These are phyloP conservation scores for Sapria himalayana DNA, from an alignment of 345 rosid species.

Conservation along the genomic window DNA sequence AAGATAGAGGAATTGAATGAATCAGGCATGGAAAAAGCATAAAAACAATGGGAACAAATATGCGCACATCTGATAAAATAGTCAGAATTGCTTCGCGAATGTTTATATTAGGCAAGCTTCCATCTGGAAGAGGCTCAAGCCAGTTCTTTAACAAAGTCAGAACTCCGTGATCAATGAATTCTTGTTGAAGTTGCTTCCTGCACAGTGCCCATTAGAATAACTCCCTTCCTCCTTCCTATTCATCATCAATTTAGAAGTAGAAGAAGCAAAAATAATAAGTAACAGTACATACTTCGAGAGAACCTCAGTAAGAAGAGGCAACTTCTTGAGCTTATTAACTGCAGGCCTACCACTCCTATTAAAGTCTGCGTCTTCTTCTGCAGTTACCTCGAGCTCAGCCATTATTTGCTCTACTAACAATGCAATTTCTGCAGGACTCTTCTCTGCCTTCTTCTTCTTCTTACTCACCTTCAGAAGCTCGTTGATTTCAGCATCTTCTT, in stretches of 20 bases:
- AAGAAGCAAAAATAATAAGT: not conserved
- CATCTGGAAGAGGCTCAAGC: slow-evolving; percentile 99
- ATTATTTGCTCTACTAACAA: slow-evolving; percentile 70
- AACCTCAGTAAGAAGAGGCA: slow-evolving; percentile 77
- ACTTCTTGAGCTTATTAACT: slow-evolving; percentile 70
- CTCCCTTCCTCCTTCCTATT: no score
- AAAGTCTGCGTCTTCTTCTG: slow-evolving; percentile 83
- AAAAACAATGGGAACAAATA: not conserved
- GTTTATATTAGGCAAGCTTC: slow-evolving; percentile 86
- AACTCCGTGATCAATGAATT: slow-evolving; percentile 91
- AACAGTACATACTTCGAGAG: slow-evolving; percentile 71
- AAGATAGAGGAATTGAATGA: no score
- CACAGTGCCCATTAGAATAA: slow-evolving; percentile 1
- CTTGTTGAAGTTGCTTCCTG: slow-evolving; percentile 96
- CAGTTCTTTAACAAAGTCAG: slow-evolving; percentile 66
- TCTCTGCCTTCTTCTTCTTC: slow-evolving; percentile 66
- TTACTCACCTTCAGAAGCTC: slow-evolving; percentile 74
- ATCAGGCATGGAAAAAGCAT: slow-evolving; percentile 13
- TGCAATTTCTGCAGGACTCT: slow-evolving; percentile 81
- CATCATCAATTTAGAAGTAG: no score
- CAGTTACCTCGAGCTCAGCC: slow-evolving; percentile 94
- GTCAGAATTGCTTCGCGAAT: slow-evolving; percentile 73
- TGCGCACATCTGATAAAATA: slow-evolving; percentile 57
- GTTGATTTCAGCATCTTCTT: slow-evolving; percentile 71
- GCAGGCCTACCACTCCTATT: slow-evolving; percentile 81